Evolutionary conservation across 805 yeast species (phyloP).

Genomic region (Metschnikowia kunwiensis): DNA sequence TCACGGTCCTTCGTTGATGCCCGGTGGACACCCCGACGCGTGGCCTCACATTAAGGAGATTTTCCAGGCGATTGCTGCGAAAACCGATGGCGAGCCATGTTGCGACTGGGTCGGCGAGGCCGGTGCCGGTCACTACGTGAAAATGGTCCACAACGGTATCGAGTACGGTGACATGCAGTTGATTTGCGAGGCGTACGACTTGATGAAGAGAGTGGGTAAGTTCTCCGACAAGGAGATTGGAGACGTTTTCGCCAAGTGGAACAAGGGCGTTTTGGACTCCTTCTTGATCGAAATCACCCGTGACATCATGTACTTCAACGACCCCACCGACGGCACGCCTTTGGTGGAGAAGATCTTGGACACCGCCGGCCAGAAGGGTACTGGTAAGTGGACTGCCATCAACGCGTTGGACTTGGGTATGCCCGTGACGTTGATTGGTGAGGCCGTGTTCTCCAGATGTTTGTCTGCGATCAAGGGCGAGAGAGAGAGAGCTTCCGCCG

Average conservation of each 20-base stretch:
- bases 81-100: slow-evolving; percentile 98
- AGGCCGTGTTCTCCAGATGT: slow-evolving; percentile 97
- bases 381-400: slow-evolving; percentile 99
- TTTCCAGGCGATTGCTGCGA: slow-evolving; percentile 94
- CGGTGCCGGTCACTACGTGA: slow-evolving; percentile 98
- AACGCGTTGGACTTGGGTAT: slow-evolving; percentile 96
- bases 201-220: slow-evolving; percentile 91
- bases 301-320: slow-evolving; percentile 87
- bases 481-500: slow-evolving; percentile 80
- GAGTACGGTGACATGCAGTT: slow-evolving; percentile 99
- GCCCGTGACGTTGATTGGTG: slow-evolving; percentile 98
- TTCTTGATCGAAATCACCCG: slow-evolving; percentile 96
- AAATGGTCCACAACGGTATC: slow-evolving; percentile 99
- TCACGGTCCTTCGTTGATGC: slow-evolving; percentile 98
- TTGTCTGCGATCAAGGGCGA: slow-evolving; percentile 88
- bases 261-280: slow-evolving; percentile 95
- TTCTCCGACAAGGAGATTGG: slow-evolving; percentile 89
- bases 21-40: slow-evolving; percentile 97
- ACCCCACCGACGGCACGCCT: slow-evolving; percentile 82
- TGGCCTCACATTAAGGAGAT: slow-evolving; percentile 98
- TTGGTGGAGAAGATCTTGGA: slow-evolving; percentile 95
- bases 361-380: slow-evolving; percentile 98
- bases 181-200: slow-evolving; percentile 96
- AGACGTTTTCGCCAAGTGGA: slow-evolving; percentile 89
- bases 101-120: slow-evolving; percentile 99